Base-by-base conservation (phyloP, 2,329 filamentous ascomycete species). In the Aspergillus quadricinctus region DNA sequence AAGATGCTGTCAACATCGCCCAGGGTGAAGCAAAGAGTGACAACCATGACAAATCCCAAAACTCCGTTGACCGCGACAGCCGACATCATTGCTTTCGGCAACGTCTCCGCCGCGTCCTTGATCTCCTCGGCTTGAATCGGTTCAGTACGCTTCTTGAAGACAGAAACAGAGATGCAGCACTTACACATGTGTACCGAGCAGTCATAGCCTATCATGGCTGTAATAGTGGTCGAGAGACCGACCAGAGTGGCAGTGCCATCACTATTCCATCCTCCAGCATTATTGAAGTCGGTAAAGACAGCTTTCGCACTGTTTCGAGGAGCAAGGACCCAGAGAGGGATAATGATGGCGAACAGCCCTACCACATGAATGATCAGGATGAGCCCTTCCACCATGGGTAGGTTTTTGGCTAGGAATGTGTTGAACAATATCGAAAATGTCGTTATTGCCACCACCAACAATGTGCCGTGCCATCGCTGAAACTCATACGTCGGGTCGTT, bases 11-110 rank as follows among this genome's bases (percentile, higher is more conserved):
- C 72, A 10, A 81, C 68, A 54, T 84, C 75, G 2, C 76, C 76
- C 17, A 85, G 72, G 27, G 78, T 82, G 61, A 84, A 86, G 8
- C 82, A 74, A 37, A 83, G 72, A 0, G 81, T 79, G 14, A 84
- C 73, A n/a, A 84, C 64, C 74, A 85, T 82, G n/a, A 78, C 73
- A 48, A 84, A 81, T 0, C 83, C 83, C 0, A 83, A 69, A 0
- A 75, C 62, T 3, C 79, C 81, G 55, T 84, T 84, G 50, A 84
- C 70, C 0, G 75, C 57, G 0, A 83, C 72, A 3, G 76, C 77
- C 2, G 73, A 69, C 43, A 84, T 75, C 57, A 85, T 78, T 0
- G 80, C 78, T 5, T 74, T 73, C 0, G 82, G 82, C 0, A 85
- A 75, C 0, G 78, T 78, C 1, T 75, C 67, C 1, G 80, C 76